Evolutionary conservation across 23 red algal genomes (phyloP), one percentile per base, ranked within the genome.

Genomic region (Agarophyton chilense): DNA sequence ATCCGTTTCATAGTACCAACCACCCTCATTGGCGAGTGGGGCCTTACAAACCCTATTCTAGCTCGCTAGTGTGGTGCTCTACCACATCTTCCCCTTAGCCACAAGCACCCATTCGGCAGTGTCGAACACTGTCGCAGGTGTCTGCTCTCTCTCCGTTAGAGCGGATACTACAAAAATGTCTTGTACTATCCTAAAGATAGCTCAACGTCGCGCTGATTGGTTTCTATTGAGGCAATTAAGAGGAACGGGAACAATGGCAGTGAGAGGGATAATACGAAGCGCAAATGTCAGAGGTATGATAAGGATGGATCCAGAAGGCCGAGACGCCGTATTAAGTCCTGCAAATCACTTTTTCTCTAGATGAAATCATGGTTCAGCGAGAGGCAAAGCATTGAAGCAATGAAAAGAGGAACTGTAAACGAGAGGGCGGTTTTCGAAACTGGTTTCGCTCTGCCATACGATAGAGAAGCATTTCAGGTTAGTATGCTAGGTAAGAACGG

Each of bases 141-240:
- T n/a, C n/a, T n/a, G n/a, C n/a, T n/a, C n/a, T n/a, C n/a, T n/a
- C n/a, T n/a, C n/a, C n/a, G n/a, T n/a, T n/a, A n/a, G n/a, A n/a
- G n/a, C n/a, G n/a, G n/a, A 2, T 10, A 3, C 6, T 22, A 3
- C 66, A 10, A 1, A 44, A 11, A 16, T 24, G n/a, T 35, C 32
- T 39, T 72, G 82, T 13, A 52, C 40, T 46, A 24, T 74, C 6
- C 65, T 87, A 52, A 87, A 25, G 33, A 51, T 39, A 49, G 62
- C 29, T 19, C 60, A 87, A 62, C 10, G 18, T 10, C 74, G 82
- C 74, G 82, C 82, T 4, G 82, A 87, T 33, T 87, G 82, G 82
- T 87, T 87, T 43, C 19, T 87, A 11, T 29, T 73, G 18, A 46
- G 35, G 45, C 35, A 87, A 29, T 87, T 87, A 19, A 33, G 61